These are phyloP conservation scores for Starmerella ratchasimensis DNA, from an alignment of 805 yeast species.

Conservation along the genomic window DNA sequence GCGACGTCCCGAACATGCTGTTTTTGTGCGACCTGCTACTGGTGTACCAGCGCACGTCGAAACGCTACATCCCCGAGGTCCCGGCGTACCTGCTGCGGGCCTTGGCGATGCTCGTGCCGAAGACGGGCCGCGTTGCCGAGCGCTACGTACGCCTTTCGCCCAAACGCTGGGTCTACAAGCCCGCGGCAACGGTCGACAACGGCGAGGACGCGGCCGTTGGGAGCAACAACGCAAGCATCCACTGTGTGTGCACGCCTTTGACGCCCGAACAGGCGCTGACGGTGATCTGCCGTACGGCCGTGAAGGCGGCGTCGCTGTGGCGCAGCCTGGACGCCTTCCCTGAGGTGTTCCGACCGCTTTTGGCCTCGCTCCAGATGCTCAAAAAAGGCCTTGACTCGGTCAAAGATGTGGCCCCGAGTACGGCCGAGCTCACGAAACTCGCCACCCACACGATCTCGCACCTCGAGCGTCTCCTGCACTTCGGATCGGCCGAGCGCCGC, in stretches of 20 bases:
- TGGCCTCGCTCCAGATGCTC: slow-evolving; percentile 17
- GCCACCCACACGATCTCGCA: slow-evolving; percentile 31
- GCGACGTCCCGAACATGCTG: slow-evolving; percentile 44
- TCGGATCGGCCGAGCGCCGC: slow-evolving; percentile 37
- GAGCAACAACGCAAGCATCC: background rate
- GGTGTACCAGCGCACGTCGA: slow-evolving; percentile 65
- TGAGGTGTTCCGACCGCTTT: slow-evolving; percentile 22
- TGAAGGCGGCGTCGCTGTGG: slow-evolving; percentile 22
- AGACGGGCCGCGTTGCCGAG: slow-evolving; percentile 2
- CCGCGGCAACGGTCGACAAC: background rate
- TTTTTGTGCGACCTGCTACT: slow-evolving; percentile 51
- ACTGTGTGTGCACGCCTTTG: background rate
- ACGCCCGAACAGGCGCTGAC: background rate
- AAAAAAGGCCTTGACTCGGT: background rate
- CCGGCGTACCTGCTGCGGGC: slow-evolving; percentile 33
- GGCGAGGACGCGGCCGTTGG: background rate
- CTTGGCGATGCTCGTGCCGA: slow-evolving; percentile 5
- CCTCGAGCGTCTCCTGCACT: slow-evolving; percentile 23
- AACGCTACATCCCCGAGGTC: slow-evolving; percentile 74
- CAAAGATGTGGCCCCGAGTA: background rate
- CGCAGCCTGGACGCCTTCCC: slow-evolving; percentile 22
- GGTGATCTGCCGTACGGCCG: slow-evolving; percentile 8
- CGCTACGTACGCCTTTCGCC: slow-evolving; percentile 6
- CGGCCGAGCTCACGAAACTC: slow-evolving; percentile 4
- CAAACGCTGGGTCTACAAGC: background rate